Evolutionary conservation across 139 green algal genomes (phyloP).

Genomic region (Tetraselmis striata): DNA sequence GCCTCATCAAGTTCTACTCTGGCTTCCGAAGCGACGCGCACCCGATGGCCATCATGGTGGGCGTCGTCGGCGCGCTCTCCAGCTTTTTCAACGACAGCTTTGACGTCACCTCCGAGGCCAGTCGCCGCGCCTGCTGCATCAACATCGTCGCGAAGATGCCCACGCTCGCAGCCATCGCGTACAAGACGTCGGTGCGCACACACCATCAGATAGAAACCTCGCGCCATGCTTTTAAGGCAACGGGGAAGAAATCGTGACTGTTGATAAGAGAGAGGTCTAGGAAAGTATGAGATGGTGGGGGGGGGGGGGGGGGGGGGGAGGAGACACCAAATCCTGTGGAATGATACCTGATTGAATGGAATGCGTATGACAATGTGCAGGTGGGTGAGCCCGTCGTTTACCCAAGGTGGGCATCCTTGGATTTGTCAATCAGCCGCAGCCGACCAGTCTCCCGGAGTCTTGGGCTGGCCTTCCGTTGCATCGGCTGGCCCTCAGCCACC

Average conservation of each 20-base stretch:
- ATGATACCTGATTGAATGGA: too few relatives aligned
- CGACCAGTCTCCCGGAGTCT: too few relatives aligned
- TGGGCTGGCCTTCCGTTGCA: too few relatives aligned
- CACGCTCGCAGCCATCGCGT: slow-evolving; percentile 60
- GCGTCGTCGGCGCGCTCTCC: slow-evolving; percentile 59
- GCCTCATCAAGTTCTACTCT: slow-evolving; percentile 46
- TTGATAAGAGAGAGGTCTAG: too few relatives aligned
- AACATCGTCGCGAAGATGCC: slow-evolving; percentile 64
- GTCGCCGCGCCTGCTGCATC: slow-evolving; percentile 10
- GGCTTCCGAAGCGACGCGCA: slow-evolving; percentile 63
- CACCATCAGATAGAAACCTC: not conserved
- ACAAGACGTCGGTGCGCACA: slow-evolving; percentile 40
- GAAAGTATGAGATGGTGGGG: too few relatives aligned
- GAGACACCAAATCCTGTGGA: too few relatives aligned
- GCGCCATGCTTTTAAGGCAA: too few relatives aligned
- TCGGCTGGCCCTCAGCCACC: not conserved
- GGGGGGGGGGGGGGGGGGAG: too few relatives aligned
- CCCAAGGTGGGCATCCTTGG: too few relatives aligned
- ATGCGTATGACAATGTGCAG: too few relatives aligned
- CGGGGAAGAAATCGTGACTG: too few relatives aligned
- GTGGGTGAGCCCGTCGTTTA: slow-evolving; percentile 57
- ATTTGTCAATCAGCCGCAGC: too few relatives aligned
- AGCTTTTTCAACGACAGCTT: slow-evolving; percentile 51
- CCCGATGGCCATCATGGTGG: slow-evolving; percentile 68
- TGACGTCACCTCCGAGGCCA: slow-evolving; percentile 10